Evolutionary conservation across 805 yeast species (phyloP).

Genomic region (Wickerhamiella domercqiae): DNA sequence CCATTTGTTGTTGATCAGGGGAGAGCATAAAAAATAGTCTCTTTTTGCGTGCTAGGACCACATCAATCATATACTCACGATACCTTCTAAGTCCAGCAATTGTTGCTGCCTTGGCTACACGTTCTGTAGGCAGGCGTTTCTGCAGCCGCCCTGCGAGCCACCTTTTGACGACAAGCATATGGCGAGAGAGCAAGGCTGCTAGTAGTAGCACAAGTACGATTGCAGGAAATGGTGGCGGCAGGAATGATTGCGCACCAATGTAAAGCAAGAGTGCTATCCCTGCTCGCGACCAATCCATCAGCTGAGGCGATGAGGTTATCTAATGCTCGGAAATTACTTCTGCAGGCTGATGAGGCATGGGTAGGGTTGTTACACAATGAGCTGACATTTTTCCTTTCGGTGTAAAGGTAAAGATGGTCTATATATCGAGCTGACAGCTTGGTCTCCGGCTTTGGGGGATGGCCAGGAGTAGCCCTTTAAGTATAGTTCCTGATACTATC

Average conservation of each 20-base stretch:
- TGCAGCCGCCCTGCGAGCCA: neutral
- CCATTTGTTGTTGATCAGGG: conserved; percentile 41
- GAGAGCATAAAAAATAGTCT: conserved; percentile 26
- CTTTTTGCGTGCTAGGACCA: conserved; percentile 14
- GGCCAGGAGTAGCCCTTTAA: no score
- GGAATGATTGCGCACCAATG: neutral
- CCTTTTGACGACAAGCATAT: neutral
- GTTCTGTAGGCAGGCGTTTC: neutral
- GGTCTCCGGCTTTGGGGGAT: no score
- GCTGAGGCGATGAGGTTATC: no score
- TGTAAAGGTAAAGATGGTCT: no score
- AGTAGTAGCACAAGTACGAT: neutral
- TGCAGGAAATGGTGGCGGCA: neutral
- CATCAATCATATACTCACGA: conserved; percentile 3
- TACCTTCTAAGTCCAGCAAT: conserved; percentile 18
- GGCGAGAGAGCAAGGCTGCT: neutral
- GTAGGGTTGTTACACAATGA: no score
- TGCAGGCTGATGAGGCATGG: no score
- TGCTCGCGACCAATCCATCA: no score
- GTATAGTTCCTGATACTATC: no score
- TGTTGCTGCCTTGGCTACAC: conserved; percentile 3
- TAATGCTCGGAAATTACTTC: no score
- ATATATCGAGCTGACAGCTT: no score
- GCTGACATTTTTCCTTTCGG: no score
- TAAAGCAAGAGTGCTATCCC: neutral